Evolutionary conservation across 179 eudicot species (phyloP), one percentile per base, ranked within the genome.

Genomic region (Pouteria campechiana): DNA sequence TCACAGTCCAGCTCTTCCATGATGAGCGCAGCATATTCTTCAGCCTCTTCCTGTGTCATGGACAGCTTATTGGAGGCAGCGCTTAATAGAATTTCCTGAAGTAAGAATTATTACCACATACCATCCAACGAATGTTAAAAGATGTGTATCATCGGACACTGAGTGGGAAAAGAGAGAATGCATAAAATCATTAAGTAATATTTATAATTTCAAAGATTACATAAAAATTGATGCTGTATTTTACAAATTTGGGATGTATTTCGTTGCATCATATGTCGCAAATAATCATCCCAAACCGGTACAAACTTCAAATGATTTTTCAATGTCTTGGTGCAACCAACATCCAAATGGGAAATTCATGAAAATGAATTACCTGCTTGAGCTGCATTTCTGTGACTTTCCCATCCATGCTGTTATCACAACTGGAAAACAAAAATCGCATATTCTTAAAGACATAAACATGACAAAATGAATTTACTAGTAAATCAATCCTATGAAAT

Each of bases 331-430:
- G n/a, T n/a, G n/a, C n/a, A n/a, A n/a, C n/a, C n/a, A n/a, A n/a
- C n/a, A n/a, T n/a, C n/a, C n/a, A 32, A 5, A 34, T 20, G 1
- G 21, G 4, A 7, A 13, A 17, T 50, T 2, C 5, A 9, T 6
- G 13, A 12, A 32, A 32, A 8, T 32, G 12, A 9, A 7, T 14
- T 23, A 68, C 75, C 75, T 64, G 54, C 39, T 50, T 64, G n/a
- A 69, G n/a, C 40, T 69, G 70, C 13, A 3, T 13, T 20, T 31
- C 44, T 9, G 60, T 50, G 18, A 60, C 28, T 27, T 38, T 69
- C 29, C 71, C 71, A 44, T 64, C 65, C 66, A 46, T 54, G 16
- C 54, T 57, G 40, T 31, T 58, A 46, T 68, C 74, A 54, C 69
- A 63, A 65, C 66, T 68, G 54, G n/a, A n/a, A n/a, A 32, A 31